Percentiles rank a stretch among this genome's conserved stretches.
phyloP scores from a whole-genome alignment of 805 yeast genomes.

The Scheffersomyces spartinae region DNA sequence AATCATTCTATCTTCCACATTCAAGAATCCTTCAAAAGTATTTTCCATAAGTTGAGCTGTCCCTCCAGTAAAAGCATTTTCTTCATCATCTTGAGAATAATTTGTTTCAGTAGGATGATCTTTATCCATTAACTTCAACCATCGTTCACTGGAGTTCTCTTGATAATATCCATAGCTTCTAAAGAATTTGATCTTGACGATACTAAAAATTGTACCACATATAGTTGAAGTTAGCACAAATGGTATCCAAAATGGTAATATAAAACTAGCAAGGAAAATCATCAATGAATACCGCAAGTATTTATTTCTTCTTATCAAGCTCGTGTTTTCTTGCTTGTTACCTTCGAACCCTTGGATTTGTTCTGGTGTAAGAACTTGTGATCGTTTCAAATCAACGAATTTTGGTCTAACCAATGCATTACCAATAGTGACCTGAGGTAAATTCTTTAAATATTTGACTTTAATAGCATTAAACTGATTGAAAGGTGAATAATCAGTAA shows the following conservation, averaged over 20 bases:
- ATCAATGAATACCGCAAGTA: slow-evolving; percentile 13
- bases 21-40: slow-evolving; percentile 25
- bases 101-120: too few relatives aligned
- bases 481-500: slow-evolving; percentile 67
- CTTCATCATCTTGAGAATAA: slow-evolving; percentile 14
- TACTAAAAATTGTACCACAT: slow-evolving; percentile 26
- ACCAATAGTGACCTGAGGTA: slow-evolving; percentile 30
- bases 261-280: slow-evolving; percentile 12
- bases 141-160: slow-evolving; percentile 1
- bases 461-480: slow-evolving; percentile 38
- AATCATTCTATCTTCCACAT: slow-evolving; percentile 20
- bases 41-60: slow-evolving; percentile 25
- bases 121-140: slow-evolving; percentile 7
- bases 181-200: slow-evolving; percentile 21
- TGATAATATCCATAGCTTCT: slow-evolving; percentile 4
- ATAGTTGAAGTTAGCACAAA: slow-evolving; percentile 25
- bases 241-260: slow-evolving; percentile 43
- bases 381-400: slow-evolving; percentile 37
- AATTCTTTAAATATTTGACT: slow-evolving; percentile 34
- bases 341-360: slow-evolving; percentile 7
- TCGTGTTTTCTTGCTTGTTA: background rate
- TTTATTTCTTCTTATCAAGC: slow-evolving; percentile 19
- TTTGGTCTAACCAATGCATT: slow-evolving; percentile 30
- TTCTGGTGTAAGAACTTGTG: slow-evolving; percentile 9
- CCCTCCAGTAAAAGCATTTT: slow-evolving; percentile 29